Conservation (phyloP, 306 rosid species). For the Fragaria iinumae region DNA sequence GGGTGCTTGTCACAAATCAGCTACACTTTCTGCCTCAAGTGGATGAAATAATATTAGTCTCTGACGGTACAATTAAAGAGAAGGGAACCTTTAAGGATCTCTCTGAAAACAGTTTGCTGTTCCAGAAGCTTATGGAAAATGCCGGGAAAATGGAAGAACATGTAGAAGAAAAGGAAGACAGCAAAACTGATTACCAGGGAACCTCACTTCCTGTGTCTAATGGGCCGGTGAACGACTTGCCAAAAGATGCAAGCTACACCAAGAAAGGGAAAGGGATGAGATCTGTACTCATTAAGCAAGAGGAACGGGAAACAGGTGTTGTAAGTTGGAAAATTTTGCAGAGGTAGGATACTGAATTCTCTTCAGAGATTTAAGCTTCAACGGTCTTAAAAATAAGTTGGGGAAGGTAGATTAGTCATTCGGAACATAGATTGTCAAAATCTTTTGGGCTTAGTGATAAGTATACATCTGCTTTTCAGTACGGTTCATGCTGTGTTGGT, state of each 20-base stretch:
- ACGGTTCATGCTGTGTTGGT: background rate
- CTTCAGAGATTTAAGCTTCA: constrained; percentile 10
- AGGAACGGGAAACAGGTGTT: constrained; percentile 84
- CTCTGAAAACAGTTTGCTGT: constrained; percentile 55
- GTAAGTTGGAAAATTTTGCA: constrained; percentile 72
- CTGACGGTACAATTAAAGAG: constrained; percentile 65
- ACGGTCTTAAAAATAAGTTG: background rate
- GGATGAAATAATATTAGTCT: constrained; percentile 66
- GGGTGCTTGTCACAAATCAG: constrained; percentile 93
- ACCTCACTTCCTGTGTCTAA: constrained; percentile 28
- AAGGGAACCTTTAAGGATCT: constrained; percentile 87
- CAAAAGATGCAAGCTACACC: constrained; percentile 35
- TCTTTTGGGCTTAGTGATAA: background rate
- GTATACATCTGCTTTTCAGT: background rate
- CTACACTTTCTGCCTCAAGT: constrained; percentile 90
- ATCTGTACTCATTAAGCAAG: constrained; percentile 74
- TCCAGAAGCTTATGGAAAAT: constrained; percentile 90
- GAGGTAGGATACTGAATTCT: constrained; percentile 43
- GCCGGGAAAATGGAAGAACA: constrained; percentile 84
- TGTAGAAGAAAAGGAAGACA: constrained; percentile 32
- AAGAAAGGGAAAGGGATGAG: constrained; percentile 54
- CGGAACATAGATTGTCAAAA: background rate
- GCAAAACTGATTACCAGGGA: constrained; percentile 25
- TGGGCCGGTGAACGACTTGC: constrained; percentile 37
- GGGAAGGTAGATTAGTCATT: background rate